Conservation (phyloP, 2,329 filamentous ascomycete genomes). For the Cadophora malorum region DNA sequence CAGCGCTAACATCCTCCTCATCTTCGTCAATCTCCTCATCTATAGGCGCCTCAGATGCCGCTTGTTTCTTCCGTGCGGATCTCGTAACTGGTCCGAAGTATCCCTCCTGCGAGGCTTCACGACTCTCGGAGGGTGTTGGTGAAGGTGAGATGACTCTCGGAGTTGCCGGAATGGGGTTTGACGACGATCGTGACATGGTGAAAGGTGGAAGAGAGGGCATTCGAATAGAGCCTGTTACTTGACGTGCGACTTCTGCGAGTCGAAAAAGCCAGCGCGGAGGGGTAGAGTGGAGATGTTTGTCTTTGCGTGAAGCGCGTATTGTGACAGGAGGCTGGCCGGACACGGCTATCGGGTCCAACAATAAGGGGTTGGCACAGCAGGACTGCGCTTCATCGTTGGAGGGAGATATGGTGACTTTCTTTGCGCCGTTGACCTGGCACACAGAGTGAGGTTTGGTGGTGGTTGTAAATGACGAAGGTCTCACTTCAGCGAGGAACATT, state of each 20-base stretch:
- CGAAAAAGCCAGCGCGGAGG: slow-evolving; percentile 55
- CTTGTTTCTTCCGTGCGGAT: slow-evolving; percentile 69
- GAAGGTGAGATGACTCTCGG: slow-evolving; percentile 91
- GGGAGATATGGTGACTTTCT: slow-evolving; percentile 43
- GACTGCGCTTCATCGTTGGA: slow-evolving; percentile 63
- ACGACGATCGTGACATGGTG: slow-evolving; percentile 43
- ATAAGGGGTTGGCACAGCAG: slow-evolving; percentile 57
- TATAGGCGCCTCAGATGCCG: slow-evolving; percentile 64
- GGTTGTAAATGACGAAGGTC: slow-evolving; percentile 28
- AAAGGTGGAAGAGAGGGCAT: slow-evolving; percentile 67
- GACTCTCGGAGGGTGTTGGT: slow-evolving; percentile 70
- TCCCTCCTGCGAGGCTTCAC: slow-evolving; percentile 58
- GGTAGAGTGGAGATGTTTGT: slow-evolving; percentile 56
- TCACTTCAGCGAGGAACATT: slow-evolving; percentile 11
- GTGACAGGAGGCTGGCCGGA: slow-evolving; percentile 39
- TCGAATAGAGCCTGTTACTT: slow-evolving; percentile 62
- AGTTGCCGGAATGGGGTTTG: slow-evolving; percentile 71
- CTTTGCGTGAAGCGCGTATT: slow-evolving; percentile 55
- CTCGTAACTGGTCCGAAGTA: slow-evolving; percentile 80
- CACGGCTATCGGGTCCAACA: slow-evolving; percentile 62
- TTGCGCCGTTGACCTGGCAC: slow-evolving; percentile 43
- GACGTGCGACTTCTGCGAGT: slow-evolving; percentile 55
- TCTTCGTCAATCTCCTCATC: slow-evolving; percentile 62
- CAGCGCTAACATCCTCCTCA: slow-evolving; percentile 36
- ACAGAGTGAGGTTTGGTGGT: slow-evolving; percentile 29